Base-by-base conservation (phyloP, 2,329 filamentous ascomycete species). In the Aspergillus awamori region DNA sequence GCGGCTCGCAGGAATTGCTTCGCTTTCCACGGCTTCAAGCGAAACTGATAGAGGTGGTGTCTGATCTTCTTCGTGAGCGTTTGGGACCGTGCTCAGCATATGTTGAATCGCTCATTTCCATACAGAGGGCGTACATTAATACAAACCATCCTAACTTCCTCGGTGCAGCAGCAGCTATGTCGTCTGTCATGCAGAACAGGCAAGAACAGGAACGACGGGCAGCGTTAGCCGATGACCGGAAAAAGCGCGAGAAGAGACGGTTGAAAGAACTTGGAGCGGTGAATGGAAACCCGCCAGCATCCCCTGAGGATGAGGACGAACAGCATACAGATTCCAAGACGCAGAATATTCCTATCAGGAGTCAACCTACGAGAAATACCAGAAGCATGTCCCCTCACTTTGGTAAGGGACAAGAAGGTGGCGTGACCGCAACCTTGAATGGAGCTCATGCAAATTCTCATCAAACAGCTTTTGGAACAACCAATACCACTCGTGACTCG, bases 91-190 rank as follows among this genome's bases (percentile, higher is more conserved):
- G 91, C 59, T 96, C 94, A 2, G 85, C 80, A 56, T 99, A 99
- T 69, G 95, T 99, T 47, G 95, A 97, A 77, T 98, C 94, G 43
- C 84, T 99, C 64, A 99, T 99, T 67, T 90, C 95, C 26, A 99
- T 99, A 63, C 95, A 99, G 79, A 87, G 95, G 67, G 95, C 95
- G 20, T 99, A 99, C 79, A 98, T 99, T 80, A 99, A 99, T 81
- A 99, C 95, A 45, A 99, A 99, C 73, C 95, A 99, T 75, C 95
- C 95, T 53, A 99, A 99, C 78, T 99, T 99, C 81, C 86, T 98
- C 15, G 95, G 95, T 48, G 95, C 95, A 15, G 94, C 95, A 22
- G 94, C 93, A 38, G 95, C 95, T 64, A 99, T 99, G 95, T 94
- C 92, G 67, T 93, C 95, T 52, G 94, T 99, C 51, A 96, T 99